Base-by-base conservation (phyloP, 257 asterid species). In the Nicotiana paniculata region DNA sequence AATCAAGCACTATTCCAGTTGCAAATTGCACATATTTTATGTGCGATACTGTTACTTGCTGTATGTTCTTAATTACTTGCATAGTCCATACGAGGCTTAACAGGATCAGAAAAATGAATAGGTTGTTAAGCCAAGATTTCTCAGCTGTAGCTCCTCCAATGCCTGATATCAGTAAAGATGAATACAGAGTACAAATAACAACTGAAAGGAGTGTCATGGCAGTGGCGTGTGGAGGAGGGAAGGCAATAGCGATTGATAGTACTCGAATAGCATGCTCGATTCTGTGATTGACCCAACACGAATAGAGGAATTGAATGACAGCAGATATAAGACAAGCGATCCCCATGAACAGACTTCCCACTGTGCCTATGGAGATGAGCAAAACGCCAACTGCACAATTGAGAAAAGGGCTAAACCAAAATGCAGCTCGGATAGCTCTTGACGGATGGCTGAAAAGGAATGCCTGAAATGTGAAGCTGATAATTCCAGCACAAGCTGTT, bases 331-430 rank as follows among this genome's bases (percentile, higher is more conserved):
- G 77, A 35, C 87, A 86, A 51, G 88, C 61, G 15, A 82, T 90
- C 2, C 91, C 83, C 30, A 86, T 87, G 37, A 85, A 93, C 82
- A 85, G 77, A 74, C 93, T 84, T 74, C 86, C 90, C 1, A 87
- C 85, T 26, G 93, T 89, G 83, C 92, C 89, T n/a, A 90, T 85
- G 21, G 66, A 83, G 81, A 90, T 86, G 61, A 92, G 91, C 59
- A 90, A 57, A 32, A 90, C 69, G 80, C 92, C 92, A 9, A 81
- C 80, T 8, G 85, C 89, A 28, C 89, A 88, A 6, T 88, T 89
- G 6, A 92, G 87, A 24, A 92, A 86, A 39, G 93, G 97, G 87
- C 93, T 85, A 3, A 90, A 77, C 92, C 92, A 92, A 84, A 90
- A 90, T 21, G 92, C 84, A 13, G 87, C 82, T 70, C 67, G 78